These are phyloP conservation scores for Xylaria venustula DNA, from an alignment of 495 filamentous ascomycete species.

Conservation along the genomic window DNA sequence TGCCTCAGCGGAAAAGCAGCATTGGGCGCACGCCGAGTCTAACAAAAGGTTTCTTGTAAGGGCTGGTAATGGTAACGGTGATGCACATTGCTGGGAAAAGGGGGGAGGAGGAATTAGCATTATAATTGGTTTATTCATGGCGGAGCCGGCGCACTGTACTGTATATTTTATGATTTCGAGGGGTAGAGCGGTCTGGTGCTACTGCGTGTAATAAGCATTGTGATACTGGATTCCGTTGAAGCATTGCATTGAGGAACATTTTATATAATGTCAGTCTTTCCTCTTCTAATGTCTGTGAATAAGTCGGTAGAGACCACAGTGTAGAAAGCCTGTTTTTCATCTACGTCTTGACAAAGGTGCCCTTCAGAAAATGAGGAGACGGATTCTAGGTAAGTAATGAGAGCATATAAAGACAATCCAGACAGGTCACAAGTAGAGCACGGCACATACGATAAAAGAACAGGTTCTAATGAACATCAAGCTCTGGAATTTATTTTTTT, in stretches of 20 bases:
- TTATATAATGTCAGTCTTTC: no score
- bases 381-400: no score
- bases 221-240: not conserved
- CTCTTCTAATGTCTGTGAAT: no score
- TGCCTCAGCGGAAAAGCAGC: constrained; percentile 56
- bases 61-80: not conserved
- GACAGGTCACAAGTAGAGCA: no score
- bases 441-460: no score
- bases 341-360: no score
- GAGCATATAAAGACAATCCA: no score
- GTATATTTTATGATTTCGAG: not conserved
- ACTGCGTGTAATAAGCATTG: not conserved
- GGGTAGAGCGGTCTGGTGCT: not conserved
- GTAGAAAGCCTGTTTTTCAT: no score
- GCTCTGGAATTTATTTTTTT: constrained; percentile 21
- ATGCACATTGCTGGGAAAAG: not conserved
- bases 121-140: constrained; percentile 5
- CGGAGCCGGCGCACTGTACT: not conserved
- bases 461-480: constrained; percentile 15
- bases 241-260: not conserved
- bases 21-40: constrained; percentile 50
- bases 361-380: no score
- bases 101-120: constrained; percentile 1
- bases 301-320: no score
- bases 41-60: constrained; percentile 56